Evolutionary conservation across 495 filamentous ascomycete species (phyloP).

Genomic region (Lophiostoma macrostomum): DNA sequence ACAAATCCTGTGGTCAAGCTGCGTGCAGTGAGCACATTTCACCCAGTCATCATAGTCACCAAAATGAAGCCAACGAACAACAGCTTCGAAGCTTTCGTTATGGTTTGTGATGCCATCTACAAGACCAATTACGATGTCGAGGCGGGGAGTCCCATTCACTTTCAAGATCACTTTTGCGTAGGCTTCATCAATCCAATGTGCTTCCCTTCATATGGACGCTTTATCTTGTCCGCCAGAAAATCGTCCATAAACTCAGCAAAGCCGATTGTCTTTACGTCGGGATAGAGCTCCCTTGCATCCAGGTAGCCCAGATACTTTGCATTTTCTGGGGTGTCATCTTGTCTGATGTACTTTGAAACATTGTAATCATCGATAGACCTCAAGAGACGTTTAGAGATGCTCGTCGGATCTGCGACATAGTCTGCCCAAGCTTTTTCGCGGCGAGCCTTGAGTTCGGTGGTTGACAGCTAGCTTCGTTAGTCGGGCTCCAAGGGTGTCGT

Average conservation of each 20-base stretch:
- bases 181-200: too few relatives aligned
- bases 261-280: constrained; percentile 35
- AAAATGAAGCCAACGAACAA: too few relatives aligned
- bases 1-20: too few relatives aligned
- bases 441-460: background rate
- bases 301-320: constrained; percentile 60
- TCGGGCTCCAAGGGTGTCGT: background rate
- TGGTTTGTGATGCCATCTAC: too few relatives aligned
- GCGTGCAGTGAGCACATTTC: too few relatives aligned
- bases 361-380: background rate
- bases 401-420: background rate
- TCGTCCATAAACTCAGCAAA: constrained; percentile 10
- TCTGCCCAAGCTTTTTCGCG: background rate
- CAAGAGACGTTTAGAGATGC: too few relatives aligned
- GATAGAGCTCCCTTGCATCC: constrained; percentile 55
- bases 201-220: constrained; percentile 9
- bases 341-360: constrained; percentile 50
- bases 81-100: too few relatives aligned
- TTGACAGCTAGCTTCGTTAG: background rate
- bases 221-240: constrained; percentile 1
- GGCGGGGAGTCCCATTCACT: too few relatives aligned
- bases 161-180: too few relatives aligned
- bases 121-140: too few relatives aligned
- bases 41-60: too few relatives aligned
- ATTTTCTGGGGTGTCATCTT: constrained; percentile 56